Evolutionary conservation across 2,329 filamentous ascomycete species (phyloP).

Genomic region (Calonectria henricotiae): DNA sequence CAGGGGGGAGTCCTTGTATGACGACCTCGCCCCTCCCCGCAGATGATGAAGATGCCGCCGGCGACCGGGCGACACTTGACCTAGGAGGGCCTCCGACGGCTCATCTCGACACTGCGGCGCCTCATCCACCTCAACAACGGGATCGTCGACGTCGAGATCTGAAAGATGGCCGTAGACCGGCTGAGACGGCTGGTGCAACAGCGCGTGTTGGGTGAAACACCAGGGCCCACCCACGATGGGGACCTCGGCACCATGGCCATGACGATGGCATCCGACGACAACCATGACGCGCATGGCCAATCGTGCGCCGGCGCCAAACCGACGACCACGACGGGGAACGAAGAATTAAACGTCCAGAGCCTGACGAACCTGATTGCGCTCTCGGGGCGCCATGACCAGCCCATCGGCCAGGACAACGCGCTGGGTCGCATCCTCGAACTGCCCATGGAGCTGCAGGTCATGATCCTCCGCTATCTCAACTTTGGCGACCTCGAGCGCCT

Average conservation of each 20-base stretch:
- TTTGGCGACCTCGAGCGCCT: constrained; percentile 64
- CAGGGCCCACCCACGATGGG: constrained; percentile 11
- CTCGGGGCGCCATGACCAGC: constrained; percentile 29
- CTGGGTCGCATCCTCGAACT: constrained; percentile 55
- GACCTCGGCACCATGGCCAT: background rate
- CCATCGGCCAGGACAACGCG: constrained; percentile 22
- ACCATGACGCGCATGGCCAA: background rate
- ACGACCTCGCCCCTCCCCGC: constrained; percentile 6
- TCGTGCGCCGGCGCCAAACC: background rate
- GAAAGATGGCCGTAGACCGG: constrained; percentile 23
- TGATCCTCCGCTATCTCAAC: constrained; percentile 60
- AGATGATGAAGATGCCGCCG: constrained; percentile 24
- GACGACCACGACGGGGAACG: background rate
- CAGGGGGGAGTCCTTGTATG: constrained; percentile 11
- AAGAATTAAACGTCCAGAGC: constrained; percentile 29
- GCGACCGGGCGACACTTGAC: constrained; percentile 10
- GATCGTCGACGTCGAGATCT: background rate
- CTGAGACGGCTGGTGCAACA: constrained; percentile 28
- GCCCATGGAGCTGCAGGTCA: constrained; percentile 62
- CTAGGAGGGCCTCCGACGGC: constrained; percentile 15
- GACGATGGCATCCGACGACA: background rate
- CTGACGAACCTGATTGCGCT: constrained; percentile 34
- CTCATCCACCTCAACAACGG: background rate
- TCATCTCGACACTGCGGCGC: background rate
- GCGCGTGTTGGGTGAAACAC: constrained; percentile 22